Conservation (phyloP, 23 red algal genomes). For the Gracilariopsis chorda region DNA sequence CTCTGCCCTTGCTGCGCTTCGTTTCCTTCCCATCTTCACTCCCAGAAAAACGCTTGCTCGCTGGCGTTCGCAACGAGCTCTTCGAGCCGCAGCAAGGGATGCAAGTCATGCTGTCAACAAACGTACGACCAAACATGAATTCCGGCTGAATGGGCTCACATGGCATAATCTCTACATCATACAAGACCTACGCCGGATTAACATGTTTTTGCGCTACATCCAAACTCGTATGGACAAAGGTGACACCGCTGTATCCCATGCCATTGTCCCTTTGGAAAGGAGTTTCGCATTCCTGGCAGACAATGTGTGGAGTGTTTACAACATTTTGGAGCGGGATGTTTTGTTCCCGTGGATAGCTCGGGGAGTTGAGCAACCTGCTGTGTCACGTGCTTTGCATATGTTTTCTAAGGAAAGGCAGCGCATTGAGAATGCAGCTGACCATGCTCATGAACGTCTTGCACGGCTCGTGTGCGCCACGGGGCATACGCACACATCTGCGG, state of each 20-base stretch:
- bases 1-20: slow-evolving; percentile 21
- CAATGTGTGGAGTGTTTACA: slow-evolving; percentile 54
- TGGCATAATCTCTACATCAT: slow-evolving; percentile 46
- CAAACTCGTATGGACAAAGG: neutral
- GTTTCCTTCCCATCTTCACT: slow-evolving; percentile 12
- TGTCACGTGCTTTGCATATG: neutral
- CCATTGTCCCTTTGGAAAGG: slow-evolving; percentile 24
- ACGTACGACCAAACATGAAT: neutral
- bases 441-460: slow-evolving; percentile 11
- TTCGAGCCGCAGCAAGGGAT: slow-evolving; percentile 4
- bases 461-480: slow-evolving; percentile 35
- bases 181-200: slow-evolving; percentile 48
- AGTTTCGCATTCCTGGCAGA: slow-evolving; percentile 24
- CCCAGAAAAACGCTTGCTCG: slow-evolving; percentile 4
- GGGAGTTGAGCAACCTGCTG: neutral
- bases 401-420: slow-evolving; percentile 42
- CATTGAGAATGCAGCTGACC: slow-evolving; percentile 10
- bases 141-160: slow-evolving; percentile 44
- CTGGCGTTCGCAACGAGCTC: slow-evolving; percentile 41
- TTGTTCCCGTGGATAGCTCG: slow-evolving; percentile 43
- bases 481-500: slow-evolving; percentile 23
- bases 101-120: neutral
- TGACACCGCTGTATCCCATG: neutral
- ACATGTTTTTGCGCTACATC: neutral
- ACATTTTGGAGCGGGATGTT: slow-evolving; percentile 35